These are phyloP conservation scores for Glycyrrhiza uralensis DNA, from an alignment of 306 rosid genomes.

Conservation along the genomic window DNA sequence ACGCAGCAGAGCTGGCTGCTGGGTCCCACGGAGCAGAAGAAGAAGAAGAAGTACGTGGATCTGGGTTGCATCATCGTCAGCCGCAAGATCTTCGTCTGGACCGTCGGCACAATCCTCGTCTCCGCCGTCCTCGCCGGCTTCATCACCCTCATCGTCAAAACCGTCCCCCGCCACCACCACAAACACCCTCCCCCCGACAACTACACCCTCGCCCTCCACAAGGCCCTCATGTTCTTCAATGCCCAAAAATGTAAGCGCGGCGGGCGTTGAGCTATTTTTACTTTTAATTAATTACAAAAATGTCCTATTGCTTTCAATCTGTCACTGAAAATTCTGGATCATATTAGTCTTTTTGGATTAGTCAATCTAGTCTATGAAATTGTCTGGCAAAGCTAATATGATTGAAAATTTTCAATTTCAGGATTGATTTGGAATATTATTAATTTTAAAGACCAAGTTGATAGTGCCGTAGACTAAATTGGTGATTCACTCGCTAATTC, in stretches of 20 bases:
- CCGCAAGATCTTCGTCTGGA: constrained; percentile 94
- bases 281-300: no score
- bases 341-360: no score
- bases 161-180: constrained; percentile 75
- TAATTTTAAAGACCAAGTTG: no score
- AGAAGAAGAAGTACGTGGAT: constrained; percentile 98
- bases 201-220: constrained; percentile 88
- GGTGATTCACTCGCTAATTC: no score
- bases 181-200: constrained; percentile 76
- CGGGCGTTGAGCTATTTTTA: no score
- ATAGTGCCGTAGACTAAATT: no score
- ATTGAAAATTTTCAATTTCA: no score
- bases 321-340: no score
- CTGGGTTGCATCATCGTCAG: constrained; percentile 94
- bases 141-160: constrained; percentile 73
- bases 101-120: constrained; percentile 56
- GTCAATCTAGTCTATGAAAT: no score
- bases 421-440: no score
- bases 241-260: constrained; percentile 73
- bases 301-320: no score
- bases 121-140: constrained; percentile 73
- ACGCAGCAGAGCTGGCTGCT: constrained; percentile 98
- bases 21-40: constrained; percentile 93
- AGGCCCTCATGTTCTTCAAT: constrained; percentile 97
- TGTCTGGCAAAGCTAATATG: no score